These are phyloP conservation scores for Citrus hindsii DNA, from an alignment of 345 rosid genomes.

Conservation along the genomic window DNA sequence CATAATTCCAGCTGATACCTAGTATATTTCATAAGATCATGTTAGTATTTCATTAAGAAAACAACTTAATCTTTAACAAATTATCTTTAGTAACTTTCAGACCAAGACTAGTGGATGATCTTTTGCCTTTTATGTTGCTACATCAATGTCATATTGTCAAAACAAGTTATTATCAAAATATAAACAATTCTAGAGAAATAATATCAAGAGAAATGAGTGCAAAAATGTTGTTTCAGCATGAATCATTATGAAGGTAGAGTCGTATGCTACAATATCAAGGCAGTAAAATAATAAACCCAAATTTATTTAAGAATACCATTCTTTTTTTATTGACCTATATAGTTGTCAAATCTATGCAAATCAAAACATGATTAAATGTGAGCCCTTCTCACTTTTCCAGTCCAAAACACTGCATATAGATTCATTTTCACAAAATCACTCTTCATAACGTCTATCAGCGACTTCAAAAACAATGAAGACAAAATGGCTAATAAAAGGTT, in stretches of 20 bases:
- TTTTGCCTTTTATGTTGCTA: background rate
- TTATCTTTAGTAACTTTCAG: background rate
- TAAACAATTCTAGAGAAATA: background rate
- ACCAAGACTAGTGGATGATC: background rate
- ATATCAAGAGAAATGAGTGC: background rate
- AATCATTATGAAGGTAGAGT: background rate
- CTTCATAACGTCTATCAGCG: background rate
- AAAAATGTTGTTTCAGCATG: background rate
- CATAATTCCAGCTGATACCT: slow-evolving; percentile 78
- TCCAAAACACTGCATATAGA: background rate
- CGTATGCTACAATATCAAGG: background rate
- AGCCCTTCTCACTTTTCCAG: background rate
- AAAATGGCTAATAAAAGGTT: background rate
- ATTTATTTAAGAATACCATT: background rate
- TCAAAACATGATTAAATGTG: background rate
- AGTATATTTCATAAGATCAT: slow-evolving; percentile 14
- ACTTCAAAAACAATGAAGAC: background rate
- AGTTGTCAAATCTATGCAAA: background rate
- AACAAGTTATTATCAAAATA: background rate
- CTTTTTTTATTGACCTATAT: background rate
- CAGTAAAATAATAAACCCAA: background rate
- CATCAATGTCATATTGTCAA: background rate
- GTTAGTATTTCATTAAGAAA: slow-evolving; percentile 16
- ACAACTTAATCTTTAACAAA: background rate
- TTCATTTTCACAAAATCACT: background rate